Evolutionary conservation across 2,329 filamentous ascomycete species (phyloP), one percentile per base, ranked within the genome.

Genomic region (Penicillium frequentans): DNA sequence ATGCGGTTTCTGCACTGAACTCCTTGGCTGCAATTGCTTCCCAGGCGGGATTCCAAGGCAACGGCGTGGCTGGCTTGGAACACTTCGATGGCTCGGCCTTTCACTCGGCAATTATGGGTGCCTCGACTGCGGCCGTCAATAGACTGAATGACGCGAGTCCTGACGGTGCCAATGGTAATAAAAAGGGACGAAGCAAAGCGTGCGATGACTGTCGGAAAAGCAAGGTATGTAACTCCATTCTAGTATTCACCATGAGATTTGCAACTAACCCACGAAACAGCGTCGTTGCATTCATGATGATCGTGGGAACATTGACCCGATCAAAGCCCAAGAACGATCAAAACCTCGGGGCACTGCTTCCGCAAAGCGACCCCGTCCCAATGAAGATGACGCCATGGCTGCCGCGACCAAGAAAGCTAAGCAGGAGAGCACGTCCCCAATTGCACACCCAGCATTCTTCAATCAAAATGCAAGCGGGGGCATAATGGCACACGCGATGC

Each of bases 271-370:
- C 42, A 5, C 42, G 0, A 16, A 58, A 49, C 61, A 88, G 85
- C 84, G 86, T 57, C 84, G 86, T 66, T 88, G 86, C 66, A 85
- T 88, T 49, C 86, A 88, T 66, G 85, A 88, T 64, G 84, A 87
- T 62, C 81, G 83, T 62, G 86, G 86, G 49, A 82, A 84, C 55
- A 80, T 88, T 26, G 86, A 88, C 69, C 85, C 85, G 2, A 72
- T 86, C 64, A 88, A 88, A 67, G 83, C 84, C 2, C 82, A 83
- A 50, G 85, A 88, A 66, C 77, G 81, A 24, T 83, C 84, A 2
- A 82, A 86, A 42, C 84, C 85, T 42, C 79, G 85, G 59, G 84
- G 82, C 14, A 81, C 81, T 31, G 76, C 75, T n/a, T 78, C 79
- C n/a, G 74, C 78, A 39, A 86, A 86, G 69, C 81, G 83, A 58